Base-by-base conservation (phyloP, 225 moss, liverwort and hornwort genomes). In the Takakia lepidozioides region DNA sequence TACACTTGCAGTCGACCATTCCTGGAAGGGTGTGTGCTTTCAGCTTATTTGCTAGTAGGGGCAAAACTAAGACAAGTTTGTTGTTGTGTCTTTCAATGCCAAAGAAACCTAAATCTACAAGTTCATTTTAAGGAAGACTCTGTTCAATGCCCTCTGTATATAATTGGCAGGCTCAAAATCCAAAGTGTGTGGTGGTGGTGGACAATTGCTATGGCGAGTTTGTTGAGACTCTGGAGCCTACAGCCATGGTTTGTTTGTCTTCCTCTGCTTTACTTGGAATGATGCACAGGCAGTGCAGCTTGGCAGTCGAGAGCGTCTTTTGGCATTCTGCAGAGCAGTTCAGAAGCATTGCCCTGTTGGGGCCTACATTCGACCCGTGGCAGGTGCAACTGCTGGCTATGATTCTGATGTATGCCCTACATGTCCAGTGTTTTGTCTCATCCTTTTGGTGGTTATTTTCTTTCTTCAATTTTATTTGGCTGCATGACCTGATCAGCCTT, bases 131-230 rank as follows among this genome's bases (percentile, higher is more conserved):
- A n/a, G n/a, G n/a, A n/a, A n/a, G n/a, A n/a, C n/a, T n/a, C n/a
- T n/a, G n/a, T n/a, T n/a, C n/a, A n/a, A n/a, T n/a, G n/a, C n/a
- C n/a, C n/a, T n/a, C n/a, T n/a, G n/a, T n/a, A n/a, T n/a, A n/a
- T n/a, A n/a, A n/a, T n/a, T 62, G 45, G 41, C 77, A 92, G 92
- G 78, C 66, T 30, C 88, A 88, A 42, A 88, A 81, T 61, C 83
- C 85, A 8, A 52, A 69, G 28, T 88, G 92, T 59, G 65, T 85
- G 23, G 76, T 93, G 54, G 70, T 88, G 34, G 92, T 93, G 49
- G 92, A 93, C 58, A 88, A 93, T 65, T 88, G 92, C 70, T 93
- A 85, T 66, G 92, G 92, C 43, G 92, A 93, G 61, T 93, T 93
- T 52, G 76, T 93, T 27, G 92, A 93, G 68, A 75, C 56, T 41